Evolutionary conservation across 1,284 basidiomycete genomes (phyloP), one percentile per base, ranked within the genome.

Genomic region (Exobasidium rhododendri): DNA sequence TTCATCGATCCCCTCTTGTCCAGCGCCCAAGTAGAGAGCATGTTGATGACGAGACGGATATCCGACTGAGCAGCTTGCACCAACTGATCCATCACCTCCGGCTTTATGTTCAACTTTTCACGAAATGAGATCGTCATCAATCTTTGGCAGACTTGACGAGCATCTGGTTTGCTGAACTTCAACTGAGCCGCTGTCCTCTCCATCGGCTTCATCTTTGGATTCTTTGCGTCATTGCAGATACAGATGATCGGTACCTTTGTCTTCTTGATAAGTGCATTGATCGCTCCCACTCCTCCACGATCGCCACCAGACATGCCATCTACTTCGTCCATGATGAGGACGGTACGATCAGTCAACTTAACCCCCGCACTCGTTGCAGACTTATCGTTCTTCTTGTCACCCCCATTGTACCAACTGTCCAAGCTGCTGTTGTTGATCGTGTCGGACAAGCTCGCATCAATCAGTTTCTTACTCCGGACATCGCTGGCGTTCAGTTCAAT

Each of bases 221-320:
- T 86, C 2, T 84, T 84, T 31, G 86, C 83, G 77, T 99, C 94
- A 75, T 99, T 99, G 63, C 93, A 94, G 68, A 99, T 97, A 75
- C 94, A 93, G 32, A 99, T 97, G 72, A 99, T 92, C 0, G 96
- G 96, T 56, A 97, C 88, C 89, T 93, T 89, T 91, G 13, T 90
- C 83, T 97, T 97, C 82, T 89, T 93, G 75, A 98, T 96, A 61
- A 99, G 79, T 0, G 87, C 86, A 64, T 93, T 93, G 73, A 98
- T 82, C 6, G 94, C 94, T 30, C 92, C 94, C 0, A 97, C 89
- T 65, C 94, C 94, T 22, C 96, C 94, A 56, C 94, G 85, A 81
- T 99, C 96, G 28, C 94, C 94, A 1, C 91, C 91, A 4, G 92
- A 96, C 93, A 98, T 98, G 6, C 96, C 94, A 73, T 99, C 94